Evolutionary conservation across 202 grass and related monocot genomes (phyloP), one percentile per base, ranked within the genome.

Genomic region (Carex arenaria): DNA sequence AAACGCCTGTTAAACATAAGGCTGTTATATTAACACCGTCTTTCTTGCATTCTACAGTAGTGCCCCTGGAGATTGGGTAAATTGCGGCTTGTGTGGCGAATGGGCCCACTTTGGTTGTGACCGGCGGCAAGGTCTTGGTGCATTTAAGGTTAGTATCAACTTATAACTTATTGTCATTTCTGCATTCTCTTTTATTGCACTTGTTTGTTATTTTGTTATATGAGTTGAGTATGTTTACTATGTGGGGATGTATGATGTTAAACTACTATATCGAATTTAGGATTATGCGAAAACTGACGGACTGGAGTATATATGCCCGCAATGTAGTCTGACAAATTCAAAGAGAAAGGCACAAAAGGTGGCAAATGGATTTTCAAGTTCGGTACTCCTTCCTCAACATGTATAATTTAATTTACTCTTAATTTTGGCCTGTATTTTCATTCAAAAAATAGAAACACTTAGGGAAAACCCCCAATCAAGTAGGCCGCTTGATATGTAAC

Each of bases 61-160:
- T 77, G 89, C 96, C 73, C 96, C 96, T 80, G 96, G 96, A 52
- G 96, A 98, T 76, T 98, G 96, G 96, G 96, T 98, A 53, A 98
- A 98, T 45, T 98, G 96, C 12, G 96, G 96, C 64, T 86, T 98
- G 73, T 98, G 96, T 31, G 96, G 91, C n/a, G 96, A 98, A 91
- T 98, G 96, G 96, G 96, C 96, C 10, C 96, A 98, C 67, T 98
- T 98, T 84, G 96, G 96, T 82, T 98, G 96, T 18, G 96, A 98
- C 47, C 91, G 93, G 87, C 84, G 96, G 43, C 96, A 92, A 85
- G 96, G 96, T 22, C 83, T 98, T 11, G 93, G 89, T 72, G 89
- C 96, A 87, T 98, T 98, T 82, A 98, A 98, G 96, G 96, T 98
- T 78, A 60, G 30, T 57, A 57, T 78, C 8, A 78, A 59, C 14